Conservation (phyloP, 495 filamentous ascomycete genomes). For the Cercophora scortea region DNA sequence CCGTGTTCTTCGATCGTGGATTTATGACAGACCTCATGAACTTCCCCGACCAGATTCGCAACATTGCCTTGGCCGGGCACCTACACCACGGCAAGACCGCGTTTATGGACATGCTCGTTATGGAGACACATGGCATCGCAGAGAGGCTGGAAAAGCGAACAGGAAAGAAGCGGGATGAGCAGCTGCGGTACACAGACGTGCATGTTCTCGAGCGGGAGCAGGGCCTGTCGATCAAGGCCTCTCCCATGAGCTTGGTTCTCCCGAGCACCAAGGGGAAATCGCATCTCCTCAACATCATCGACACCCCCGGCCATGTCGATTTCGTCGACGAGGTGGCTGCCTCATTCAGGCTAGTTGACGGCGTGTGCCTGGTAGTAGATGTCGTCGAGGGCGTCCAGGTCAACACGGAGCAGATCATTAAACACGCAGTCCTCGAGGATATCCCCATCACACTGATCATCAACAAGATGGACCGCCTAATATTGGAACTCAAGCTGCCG, state of each 20-base stretch:
- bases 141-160: slow-evolving; percentile 68
- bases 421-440: slow-evolving; percentile 84
- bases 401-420: slow-evolving; percentile 95
- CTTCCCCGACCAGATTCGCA: slow-evolving; percentile 87
- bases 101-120: slow-evolving; percentile 95
- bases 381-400: slow-evolving; percentile 97
- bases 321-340: slow-evolving; percentile 96
- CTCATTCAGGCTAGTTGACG: slow-evolving; percentile 79
- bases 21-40: slow-evolving; percentile 97
- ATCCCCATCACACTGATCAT: slow-evolving; percentile 82
- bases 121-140: slow-evolving; percentile 83
- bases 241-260: slow-evolving; percentile 89
- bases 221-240: slow-evolving; percentile 86
- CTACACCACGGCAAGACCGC: slow-evolving; percentile 97
- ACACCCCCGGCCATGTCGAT: slow-evolving; percentile 96
- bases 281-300: slow-evolving; percentile 89
- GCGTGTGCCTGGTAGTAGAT: slow-evolving; percentile 88
- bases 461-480: slow-evolving; percentile 95
- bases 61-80: slow-evolving; percentile 86
- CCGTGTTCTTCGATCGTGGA: slow-evolving; percentile 70
- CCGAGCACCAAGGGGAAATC: slow-evolving; percentile 86
- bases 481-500: slow-evolving; percentile 89
- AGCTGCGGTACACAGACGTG: slow-evolving; percentile 88
- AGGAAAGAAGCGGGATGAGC: slow-evolving; percentile 79
- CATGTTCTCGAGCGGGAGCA: slow-evolving; percentile 83